Evolutionary conservation across 805 yeast species (phyloP).

Genomic region (Candida ulmi): DNA sequence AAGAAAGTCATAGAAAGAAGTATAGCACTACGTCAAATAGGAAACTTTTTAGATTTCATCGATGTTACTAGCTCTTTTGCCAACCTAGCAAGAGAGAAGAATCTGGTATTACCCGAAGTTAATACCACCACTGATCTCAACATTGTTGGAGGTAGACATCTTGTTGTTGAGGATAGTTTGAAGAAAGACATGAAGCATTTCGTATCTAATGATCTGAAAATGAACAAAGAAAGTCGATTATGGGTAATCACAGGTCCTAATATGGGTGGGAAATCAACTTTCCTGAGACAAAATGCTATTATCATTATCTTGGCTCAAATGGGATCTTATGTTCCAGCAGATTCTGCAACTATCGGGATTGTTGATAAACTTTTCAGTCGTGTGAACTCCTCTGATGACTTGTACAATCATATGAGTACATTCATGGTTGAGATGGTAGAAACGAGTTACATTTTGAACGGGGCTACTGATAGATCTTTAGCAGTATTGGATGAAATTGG

Average conservation of each 20-base stretch:
- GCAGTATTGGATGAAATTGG: conserved; percentile 96
- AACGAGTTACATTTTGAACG: conserved; percentile 76
- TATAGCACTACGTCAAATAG: conserved; percentile 41
- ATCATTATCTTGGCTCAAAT: conserved; percentile 83
- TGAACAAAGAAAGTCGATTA: conserved; percentile 50
- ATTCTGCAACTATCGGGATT: conserved; percentile 68
- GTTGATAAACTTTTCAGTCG: conserved; percentile 91
- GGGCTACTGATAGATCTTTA: conserved; percentile 73
- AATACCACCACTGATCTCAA: conserved; percentile 41
- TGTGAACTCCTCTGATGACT: conserved; percentile 97
- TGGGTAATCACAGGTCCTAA: conserved; percentile 91
- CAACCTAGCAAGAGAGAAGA: conserved; percentile 57
- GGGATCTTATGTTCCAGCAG: conserved; percentile 85
- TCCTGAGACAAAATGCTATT: conserved; percentile 83
- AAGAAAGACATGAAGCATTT: conserved; percentile 33
- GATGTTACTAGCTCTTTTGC: conserved; percentile 78
- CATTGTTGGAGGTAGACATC: conserved; percentile 68
- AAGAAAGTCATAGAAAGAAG: conserved; percentile 38
- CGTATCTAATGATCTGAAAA: conserved; percentile 76
- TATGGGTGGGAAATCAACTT: conserved; percentile 97
- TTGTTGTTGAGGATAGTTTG: conserved; percentile 79
- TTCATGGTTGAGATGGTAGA: conserved; percentile 97
- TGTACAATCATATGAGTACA: conserved; percentile 90
- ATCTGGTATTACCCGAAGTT: conserved; percentile 61
- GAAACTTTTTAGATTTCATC: conserved; percentile 52